phyloP scores from a whole-genome alignment of 805 yeast species.

The Teunomyces stri region DNA sequence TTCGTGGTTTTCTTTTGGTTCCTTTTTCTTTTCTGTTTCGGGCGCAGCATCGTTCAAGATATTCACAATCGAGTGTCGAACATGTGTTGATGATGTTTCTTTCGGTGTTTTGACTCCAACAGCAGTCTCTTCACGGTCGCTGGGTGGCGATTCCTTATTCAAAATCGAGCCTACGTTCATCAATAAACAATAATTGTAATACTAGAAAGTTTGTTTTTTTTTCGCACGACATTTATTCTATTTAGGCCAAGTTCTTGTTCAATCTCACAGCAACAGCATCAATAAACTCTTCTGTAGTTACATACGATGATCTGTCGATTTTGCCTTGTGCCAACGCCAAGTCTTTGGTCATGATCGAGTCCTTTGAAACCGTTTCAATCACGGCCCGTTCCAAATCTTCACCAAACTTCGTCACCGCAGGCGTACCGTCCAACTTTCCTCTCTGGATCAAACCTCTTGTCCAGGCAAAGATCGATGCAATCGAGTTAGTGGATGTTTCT shows the following conservation, averaged over 20 bases:
- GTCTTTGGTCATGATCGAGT: conserved; percentile 80
- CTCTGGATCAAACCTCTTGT: conserved; percentile 80
- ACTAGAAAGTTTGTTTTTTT: too few relatives aligned
- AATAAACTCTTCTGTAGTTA: conserved; percentile 72
- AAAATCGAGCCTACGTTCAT: conserved; percentile 40
- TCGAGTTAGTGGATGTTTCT: conserved; percentile 81
- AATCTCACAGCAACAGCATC: conserved; percentile 71
- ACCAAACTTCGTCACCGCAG: conserved; percentile 68
- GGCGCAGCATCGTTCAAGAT: conserved; percentile 22
- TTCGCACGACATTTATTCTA: too few relatives aligned
- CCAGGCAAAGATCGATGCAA: conserved; percentile 86
- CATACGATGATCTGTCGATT: conserved; percentile 59
- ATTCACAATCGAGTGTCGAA: conserved; percentile 29
- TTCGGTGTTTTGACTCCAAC: not conserved
- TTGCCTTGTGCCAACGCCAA: conserved; percentile 71
- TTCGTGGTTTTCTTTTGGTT: conserved; percentile 18
- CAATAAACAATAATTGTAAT: too few relatives aligned
- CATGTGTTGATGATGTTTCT: conserved; percentile 15
- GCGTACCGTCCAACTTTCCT: conserved; percentile 72
- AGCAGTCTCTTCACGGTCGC: conserved; percentile 11
- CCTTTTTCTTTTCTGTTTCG: conserved; percentile 22
- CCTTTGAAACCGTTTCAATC: conserved; percentile 68
- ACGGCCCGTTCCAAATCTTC: conserved; percentile 63
- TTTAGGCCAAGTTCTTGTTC: conserved; percentile 28
- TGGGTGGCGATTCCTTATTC: conserved; percentile 33